Evolutionary conservation across 352 stramenopile genomes (phyloP).

Genomic region (Globisporangium iwayamae): DNA sequence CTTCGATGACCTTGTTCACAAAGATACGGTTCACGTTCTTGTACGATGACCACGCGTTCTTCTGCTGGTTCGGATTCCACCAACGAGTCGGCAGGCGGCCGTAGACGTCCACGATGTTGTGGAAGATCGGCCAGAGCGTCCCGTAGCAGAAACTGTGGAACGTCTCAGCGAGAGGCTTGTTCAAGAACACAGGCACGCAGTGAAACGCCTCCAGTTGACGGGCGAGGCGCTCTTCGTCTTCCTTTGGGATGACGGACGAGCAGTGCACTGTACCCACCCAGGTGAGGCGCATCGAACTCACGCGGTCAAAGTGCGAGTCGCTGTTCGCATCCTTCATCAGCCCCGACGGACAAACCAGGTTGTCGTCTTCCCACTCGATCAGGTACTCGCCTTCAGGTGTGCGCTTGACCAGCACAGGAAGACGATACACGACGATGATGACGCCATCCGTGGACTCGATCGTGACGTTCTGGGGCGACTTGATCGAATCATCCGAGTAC

Average conservation of each 20-base stretch:
- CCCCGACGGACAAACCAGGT: constrained; percentile 80
- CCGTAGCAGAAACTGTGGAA: constrained; percentile 97
- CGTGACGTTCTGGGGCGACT: constrained; percentile 72
- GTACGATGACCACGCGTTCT: constrained; percentile 92
- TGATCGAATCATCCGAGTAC: constrained; percentile 57
- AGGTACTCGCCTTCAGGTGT: constrained; percentile 64
- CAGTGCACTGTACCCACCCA: constrained; percentile 85
- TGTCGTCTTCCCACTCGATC: constrained; percentile 88
- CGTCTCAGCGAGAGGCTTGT: constrained; percentile 73
- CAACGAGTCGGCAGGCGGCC: constrained; percentile 71
- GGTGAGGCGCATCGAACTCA: constrained; percentile 79
- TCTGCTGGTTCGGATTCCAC: constrained; percentile 82
- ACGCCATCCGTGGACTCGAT: constrained; percentile 94
- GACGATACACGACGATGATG: constrained; percentile 95
- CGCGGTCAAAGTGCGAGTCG: constrained; percentile 58
- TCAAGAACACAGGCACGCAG: constrained; percentile 97
- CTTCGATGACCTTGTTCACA: constrained; percentile 90
- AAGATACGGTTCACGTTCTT: constrained; percentile 97
- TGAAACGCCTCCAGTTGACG: constrained; percentile 89
- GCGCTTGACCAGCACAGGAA: constrained; percentile 91
- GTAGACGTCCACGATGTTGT: constrained; percentile 99
- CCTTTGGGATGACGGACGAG: constrained; percentile 66
- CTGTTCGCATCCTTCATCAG: constrained; percentile 67
- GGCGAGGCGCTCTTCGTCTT: constrained; percentile 74
- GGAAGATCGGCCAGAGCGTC: constrained; percentile 97